Evolutionary conservation across 306 rosid genomes (phyloP), one percentile per base, ranked within the genome.

Genomic region (Astragalus glycyphyllos): DNA sequence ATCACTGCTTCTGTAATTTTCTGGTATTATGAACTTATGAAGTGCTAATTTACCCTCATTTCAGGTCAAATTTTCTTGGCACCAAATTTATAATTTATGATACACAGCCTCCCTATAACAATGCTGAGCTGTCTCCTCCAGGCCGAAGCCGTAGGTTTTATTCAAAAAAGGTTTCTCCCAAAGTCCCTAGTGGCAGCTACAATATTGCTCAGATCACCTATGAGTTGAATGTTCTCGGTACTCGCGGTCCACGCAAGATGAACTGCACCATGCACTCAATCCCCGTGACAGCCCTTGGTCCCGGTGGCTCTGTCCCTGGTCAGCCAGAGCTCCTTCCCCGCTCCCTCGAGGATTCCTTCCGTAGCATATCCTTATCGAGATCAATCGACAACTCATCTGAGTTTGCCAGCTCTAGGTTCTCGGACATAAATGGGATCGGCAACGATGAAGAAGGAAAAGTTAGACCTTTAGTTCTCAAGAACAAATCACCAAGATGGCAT

Each of bases 401-500:
- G 82, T 88, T 89, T 71, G 84, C 89, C 83, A 89, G 96, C 71
- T 67, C 92, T 16, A 87, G 96, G 42, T 90, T 92, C 87, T 88
- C 92, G 0, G 92, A 92, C 71, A 76, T 83, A 32, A 59, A 56
- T 1, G 86, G 84, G 40, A 10, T 75, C 1, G 71, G 78, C 17
- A 77, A 62, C 1, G 89, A 83, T 23, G 95, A 78, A 3, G 88
- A 87, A 48, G 85, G 81, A 13, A 88, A 86, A 40, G 87, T 78
- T 40, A 79, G 77, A 49, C 89, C 95, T 57, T 66, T 92, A 65
- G 77, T 92, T 79, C 96, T 92, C 5, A 85, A 82, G 72, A 92
- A 92, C 88, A 92, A 89, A 82, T 81, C 92, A 9, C 98, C 98
- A 1, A 86, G 98, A 71, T 92, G 98, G 98, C 95, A 92, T 23